These are phyloP conservation scores for Xylaria bambusicola DNA, from an alignment of 495 filamentous ascomycete species.

Conservation along the genomic window DNA sequence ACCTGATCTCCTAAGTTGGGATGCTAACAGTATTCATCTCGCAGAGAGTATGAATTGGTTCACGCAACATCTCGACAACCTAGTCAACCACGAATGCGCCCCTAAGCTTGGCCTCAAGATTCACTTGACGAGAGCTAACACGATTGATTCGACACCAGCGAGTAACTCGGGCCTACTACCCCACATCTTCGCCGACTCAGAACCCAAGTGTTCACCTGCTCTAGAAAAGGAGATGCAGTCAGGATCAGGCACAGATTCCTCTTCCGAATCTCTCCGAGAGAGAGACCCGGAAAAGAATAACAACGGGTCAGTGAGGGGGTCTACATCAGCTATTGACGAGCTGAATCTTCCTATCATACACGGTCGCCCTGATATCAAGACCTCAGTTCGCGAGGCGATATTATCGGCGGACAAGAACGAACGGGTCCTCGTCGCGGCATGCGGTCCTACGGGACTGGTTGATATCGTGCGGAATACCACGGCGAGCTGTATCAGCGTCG, in stretches of 20 bases:
- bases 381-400: constrained; percentile 45
- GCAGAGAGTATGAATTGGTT: constrained; percentile 55
- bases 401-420: constrained; percentile 39
- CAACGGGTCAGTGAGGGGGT: constrained; percentile 6
- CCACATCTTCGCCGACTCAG: constrained; percentile 11
- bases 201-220: not conserved
- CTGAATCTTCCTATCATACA: constrained; percentile 29
- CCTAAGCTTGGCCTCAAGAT: constrained; percentile 49
- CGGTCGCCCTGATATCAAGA: constrained; percentile 45
- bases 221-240: constrained; percentile 17
- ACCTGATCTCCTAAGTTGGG: constrained; percentile 6
- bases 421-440: constrained; percentile 53
- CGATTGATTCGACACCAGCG: constrained; percentile 2
- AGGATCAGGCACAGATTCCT: constrained; percentile 17
- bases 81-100: constrained; percentile 43
- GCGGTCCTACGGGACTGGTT: constrained; percentile 53
- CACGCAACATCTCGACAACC: constrained; percentile 47
- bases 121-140: constrained; percentile 41
- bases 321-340: constrained; percentile 14
- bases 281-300: constrained; percentile 23
- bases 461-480: constrained; percentile 50
- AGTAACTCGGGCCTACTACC: constrained; percentile 12
- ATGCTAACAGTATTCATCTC: constrained; percentile 1
- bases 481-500: constrained; percentile 48
- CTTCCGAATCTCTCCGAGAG: constrained; percentile 25